Evolutionary conservation across 768 basidiomycete genomes (phyloP).

Genomic region (Serendipita sp.): DNA sequence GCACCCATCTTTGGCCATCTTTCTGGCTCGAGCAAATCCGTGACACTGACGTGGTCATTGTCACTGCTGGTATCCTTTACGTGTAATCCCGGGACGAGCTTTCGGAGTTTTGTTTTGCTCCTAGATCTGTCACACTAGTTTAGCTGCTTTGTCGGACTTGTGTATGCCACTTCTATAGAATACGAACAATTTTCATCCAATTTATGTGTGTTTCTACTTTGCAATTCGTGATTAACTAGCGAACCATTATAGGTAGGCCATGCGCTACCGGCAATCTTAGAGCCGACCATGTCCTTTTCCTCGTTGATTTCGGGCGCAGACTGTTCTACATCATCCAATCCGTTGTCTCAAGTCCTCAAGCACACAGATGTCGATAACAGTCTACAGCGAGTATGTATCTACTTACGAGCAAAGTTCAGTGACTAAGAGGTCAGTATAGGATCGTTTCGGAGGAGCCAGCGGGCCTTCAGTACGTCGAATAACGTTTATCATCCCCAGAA

Average conservation of each 20-base stretch:
- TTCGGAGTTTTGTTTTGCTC: too few species aligned
- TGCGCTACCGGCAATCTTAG: neutral
- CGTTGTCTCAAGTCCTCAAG: conserved; percentile 76
- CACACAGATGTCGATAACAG: conserved; percentile 80
- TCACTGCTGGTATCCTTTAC: too few species aligned
- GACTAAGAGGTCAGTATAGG: neutral
- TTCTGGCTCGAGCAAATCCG: too few species aligned
- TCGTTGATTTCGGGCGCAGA: conserved; percentile 71
- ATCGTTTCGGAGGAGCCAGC: conserved; percentile 10
- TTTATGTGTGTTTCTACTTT: too few species aligned
- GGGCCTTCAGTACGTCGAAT: conserved; percentile 10
- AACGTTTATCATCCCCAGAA: neutral
- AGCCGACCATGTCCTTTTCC: conserved; percentile 12
- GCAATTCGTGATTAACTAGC: too few species aligned
- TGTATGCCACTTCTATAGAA: too few species aligned
- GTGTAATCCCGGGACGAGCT: too few species aligned
- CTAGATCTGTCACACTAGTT: too few species aligned
- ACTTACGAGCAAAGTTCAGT: conserved; percentile 12
- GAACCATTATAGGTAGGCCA: too few species aligned
- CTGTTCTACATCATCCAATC: conserved; percentile 71
- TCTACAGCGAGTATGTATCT: conserved; percentile 50
- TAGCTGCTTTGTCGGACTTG: too few species aligned
- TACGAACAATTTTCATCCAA: too few species aligned
- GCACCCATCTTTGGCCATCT: neutral
- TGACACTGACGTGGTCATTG: too few species aligned